These are phyloP conservation scores for Jaapia argillacea DNA, from an alignment of 768 basidiomycete genomes.

Conservation along the genomic window DNA sequence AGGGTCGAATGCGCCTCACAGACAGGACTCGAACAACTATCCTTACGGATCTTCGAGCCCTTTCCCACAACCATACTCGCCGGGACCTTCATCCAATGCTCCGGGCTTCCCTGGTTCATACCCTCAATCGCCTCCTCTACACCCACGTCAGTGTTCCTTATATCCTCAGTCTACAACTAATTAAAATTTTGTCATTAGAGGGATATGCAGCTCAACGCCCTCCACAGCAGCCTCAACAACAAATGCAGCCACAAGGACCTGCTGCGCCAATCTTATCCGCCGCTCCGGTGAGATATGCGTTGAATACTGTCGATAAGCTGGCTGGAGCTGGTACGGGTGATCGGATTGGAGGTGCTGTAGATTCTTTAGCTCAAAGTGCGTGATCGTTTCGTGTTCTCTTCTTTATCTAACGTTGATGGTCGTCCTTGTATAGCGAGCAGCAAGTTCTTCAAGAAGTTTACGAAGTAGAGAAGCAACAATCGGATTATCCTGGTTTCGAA, in stretches of 20 bases:
- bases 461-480: too few species aligned
- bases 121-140: background rate
- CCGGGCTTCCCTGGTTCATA: slow-evolving; percentile 1
- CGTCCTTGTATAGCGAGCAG: slow-evolving; percentile 24
- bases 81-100: slow-evolving; percentile 5
- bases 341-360: slow-evolving; percentile 38
- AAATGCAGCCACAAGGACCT: background rate
- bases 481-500: too few species aligned
- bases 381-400: slow-evolving; percentile 10
- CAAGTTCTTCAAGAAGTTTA: slow-evolving; percentile 39
- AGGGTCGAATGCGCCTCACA: background rate
- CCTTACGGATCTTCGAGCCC: too few species aligned
- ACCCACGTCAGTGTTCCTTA: slow-evolving; percentile 2
- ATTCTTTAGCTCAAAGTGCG: slow-evolving; percentile 42
- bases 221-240: background rate
- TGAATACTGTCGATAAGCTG: slow-evolving; percentile 43
- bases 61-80: slow-evolving; percentile 5
- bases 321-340: slow-evolving; percentile 39
- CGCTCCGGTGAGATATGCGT: slow-evolving; percentile 29
- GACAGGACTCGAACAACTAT: too few species aligned
- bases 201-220: slow-evolving; percentile 4
- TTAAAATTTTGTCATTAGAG: background rate
- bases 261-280: slow-evolving; percentile 11
- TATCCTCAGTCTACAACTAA: background rate
- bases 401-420: slow-evolving; percentile 7